phyloP scores from a whole-genome alignment of 768 basidiomycete genomes.

The Agaricus sinodeliciosus region DNA sequence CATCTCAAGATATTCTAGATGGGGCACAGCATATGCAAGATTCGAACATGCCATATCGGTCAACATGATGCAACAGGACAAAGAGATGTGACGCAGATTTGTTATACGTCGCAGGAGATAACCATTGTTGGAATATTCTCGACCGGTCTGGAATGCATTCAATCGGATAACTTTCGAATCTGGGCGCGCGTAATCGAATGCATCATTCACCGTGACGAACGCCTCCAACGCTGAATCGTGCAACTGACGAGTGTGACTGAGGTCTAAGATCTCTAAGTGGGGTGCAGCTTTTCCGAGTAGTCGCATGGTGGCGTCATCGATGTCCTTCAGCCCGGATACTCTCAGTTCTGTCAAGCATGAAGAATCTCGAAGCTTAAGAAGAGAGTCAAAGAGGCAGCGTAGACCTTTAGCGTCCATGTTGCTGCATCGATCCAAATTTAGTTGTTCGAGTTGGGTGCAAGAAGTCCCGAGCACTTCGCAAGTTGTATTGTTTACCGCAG shows the following conservation, averaged over 20 bases:
- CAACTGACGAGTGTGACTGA: slow-evolving; percentile 65
- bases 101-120: slow-evolving; percentile 57
- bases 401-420: slow-evolving; percentile 66
- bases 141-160: slow-evolving; percentile 58
- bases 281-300: slow-evolving; percentile 64
- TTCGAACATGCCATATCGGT: slow-evolving; percentile 73
- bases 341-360: slow-evolving; percentile 57
- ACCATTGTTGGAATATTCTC: slow-evolving; percentile 40
- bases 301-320: slow-evolving; percentile 57
- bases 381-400: slow-evolving; percentile 35
- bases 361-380: slow-evolving; percentile 37
- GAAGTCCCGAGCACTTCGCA: slow-evolving; percentile 58
- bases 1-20: slow-evolving; percentile 72
- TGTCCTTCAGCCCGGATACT: slow-evolving; percentile 58
- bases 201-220: slow-evolving; percentile 51
- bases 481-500: slow-evolving; percentile 66
- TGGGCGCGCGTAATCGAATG: slow-evolving; percentile 23
- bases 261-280: slow-evolving; percentile 70
- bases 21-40: slow-evolving; percentile 62
- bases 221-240: slow-evolving; percentile 74
- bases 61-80: slow-evolving; percentile 66
- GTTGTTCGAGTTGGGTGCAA: slow-evolving; percentile 46
- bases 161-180: slow-evolving; percentile 43
- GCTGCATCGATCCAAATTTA: slow-evolving; percentile 69
- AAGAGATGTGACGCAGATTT: slow-evolving; percentile 60